These are phyloP conservation scores for Haberlea rhodopensis DNA, from an alignment of 257 asterid genomes.

Conservation along the genomic window DNA sequence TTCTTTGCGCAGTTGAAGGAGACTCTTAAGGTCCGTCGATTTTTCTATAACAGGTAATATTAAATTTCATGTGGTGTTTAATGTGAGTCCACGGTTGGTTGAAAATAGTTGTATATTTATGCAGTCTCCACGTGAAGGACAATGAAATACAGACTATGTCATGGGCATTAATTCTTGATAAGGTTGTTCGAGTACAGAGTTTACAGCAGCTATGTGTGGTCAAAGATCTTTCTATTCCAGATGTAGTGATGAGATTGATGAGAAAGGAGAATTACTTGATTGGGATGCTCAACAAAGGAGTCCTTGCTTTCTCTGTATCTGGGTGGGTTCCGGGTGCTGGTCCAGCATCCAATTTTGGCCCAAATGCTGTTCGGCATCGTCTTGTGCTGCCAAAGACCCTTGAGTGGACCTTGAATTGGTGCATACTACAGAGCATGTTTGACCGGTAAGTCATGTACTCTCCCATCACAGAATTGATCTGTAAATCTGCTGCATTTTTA, in stretches of 20 bases:
- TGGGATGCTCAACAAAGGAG: constrained; percentile 97
- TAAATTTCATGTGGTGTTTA: constrained; percentile 10
- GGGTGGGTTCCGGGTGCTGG: constrained; percentile 86
- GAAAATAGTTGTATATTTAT: constrained; percentile 22
- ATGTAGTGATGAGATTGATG: constrained; percentile 90
- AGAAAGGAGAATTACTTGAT: constrained; percentile 94
- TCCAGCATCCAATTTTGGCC: constrained; percentile 44
- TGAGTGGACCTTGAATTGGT: constrained; percentile 96
- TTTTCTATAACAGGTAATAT: constrained; percentile 72
- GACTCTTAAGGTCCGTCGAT: constrained; percentile 78
- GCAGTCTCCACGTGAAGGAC: constrained; percentile 85
- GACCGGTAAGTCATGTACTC: constrained; percentile 63
- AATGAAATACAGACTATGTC: constrained; percentile 90
- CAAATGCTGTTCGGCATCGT: constrained; percentile 49
- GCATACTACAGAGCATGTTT: constrained; percentile 94
- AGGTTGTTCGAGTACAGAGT: constrained; percentile 65
- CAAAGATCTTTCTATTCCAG: constrained; percentile 84
- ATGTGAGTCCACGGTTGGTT: constrained; percentile 8
- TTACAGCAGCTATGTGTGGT: constrained; percentile 75
- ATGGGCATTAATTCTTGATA: constrained; percentile 86
- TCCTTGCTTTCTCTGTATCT: constrained; percentile 84
- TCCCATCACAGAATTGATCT: constrained; percentile 16
- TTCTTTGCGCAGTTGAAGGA: constrained; percentile 88
- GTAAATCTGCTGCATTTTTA: background rate
- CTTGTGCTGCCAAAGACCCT: constrained; percentile 82